Base-by-base conservation (phyloP, 441 rosid species). In the Euphorbia schlechtendalii region DNA sequence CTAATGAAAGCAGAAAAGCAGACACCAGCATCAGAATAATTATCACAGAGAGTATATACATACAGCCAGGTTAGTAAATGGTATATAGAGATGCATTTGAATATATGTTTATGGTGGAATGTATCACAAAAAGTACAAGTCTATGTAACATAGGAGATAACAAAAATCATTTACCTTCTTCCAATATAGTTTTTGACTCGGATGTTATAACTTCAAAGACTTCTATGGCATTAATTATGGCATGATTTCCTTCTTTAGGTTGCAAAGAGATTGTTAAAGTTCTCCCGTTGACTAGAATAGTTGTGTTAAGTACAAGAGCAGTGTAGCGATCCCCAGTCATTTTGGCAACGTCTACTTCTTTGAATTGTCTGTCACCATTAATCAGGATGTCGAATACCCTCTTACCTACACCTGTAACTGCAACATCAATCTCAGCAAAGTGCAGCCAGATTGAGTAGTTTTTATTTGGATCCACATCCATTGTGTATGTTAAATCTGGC, bases 381-480 rank as follows among this genome's bases (percentile, higher is more conserved):
- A 94, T 81, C 10, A 87, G 71, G 57, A 94, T 72, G 74, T 89
- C 88, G 84, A 94, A 94, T 28, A 89, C 90, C 80, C 96, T 80
- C 71, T 87, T 56, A 12, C 93, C 96, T 17, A 64, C 84, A 55
- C 66, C 83, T 17, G 83, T 84, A 53, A 94, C 63, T 1, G 85
- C 21, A 74, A 74, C 51, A 78, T 91, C 99, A 71, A 91, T 94
- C 92, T 94, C 99, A 1, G 98, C 89, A 68, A 94, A 94, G 67
- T 94, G 99, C 25, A 91, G 63, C 99, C 99, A 94, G 43, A 94
- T 65, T 0, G 98, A 94, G 73, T 94, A 94, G 51, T 91, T 91
- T 71, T 76, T 84, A 64, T 89, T 91, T 36, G 98, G 98, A 70
- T 91, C 96, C 69, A 91, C 96, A 73, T 89, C 96, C 76, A 91